These are phyloP conservation scores for Lecanoromycetidae sp. DNA, from an alignment of 2,329 filamentous ascomycete species.

Conservation along the genomic window DNA sequence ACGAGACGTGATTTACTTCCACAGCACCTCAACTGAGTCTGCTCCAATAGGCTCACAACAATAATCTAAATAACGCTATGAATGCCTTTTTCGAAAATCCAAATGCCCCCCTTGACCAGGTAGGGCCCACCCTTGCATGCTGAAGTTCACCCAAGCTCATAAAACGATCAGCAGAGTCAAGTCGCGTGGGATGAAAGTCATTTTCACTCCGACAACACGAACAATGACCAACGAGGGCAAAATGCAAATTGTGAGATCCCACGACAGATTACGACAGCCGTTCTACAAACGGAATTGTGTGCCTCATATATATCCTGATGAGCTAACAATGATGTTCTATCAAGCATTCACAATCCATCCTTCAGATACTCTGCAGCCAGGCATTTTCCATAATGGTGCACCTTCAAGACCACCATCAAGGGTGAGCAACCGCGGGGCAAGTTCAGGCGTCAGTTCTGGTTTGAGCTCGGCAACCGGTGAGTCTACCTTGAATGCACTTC, in stretches of 20 bases:
- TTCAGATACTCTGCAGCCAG: slow-evolving; percentile 26
- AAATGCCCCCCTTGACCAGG: slow-evolving; percentile 9
- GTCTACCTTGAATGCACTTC: neutral
- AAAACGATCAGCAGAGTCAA: too few relatives aligned
- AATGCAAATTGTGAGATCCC: slow-evolving; percentile 12
- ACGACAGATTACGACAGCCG: neutral
- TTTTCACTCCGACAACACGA: slow-evolving; percentile 16
- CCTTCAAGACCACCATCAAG: slow-evolving; percentile 38
- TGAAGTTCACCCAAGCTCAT: too few relatives aligned
- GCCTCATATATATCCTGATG: neutral
- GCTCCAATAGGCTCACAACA: slow-evolving; percentile 31
- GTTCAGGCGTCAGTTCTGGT: neutral
- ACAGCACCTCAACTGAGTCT: neutral
- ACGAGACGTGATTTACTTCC: neutral
- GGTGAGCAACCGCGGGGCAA: slow-evolving; percentile 22
- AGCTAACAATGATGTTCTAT: neutral
- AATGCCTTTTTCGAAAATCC: slow-evolving; percentile 39
- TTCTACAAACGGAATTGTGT: neutral
- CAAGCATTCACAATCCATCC: slow-evolving; percentile 30
- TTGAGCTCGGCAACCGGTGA: too few relatives aligned
- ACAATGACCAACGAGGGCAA: slow-evolving; percentile 9
- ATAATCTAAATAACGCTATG: slow-evolving; percentile 34
- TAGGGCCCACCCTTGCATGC: neutral
- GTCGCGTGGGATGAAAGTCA: slow-evolving; percentile 13
- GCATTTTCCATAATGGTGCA: slow-evolving; percentile 26